Base-by-base conservation (phyloP, 768 basidiomycete genomes). In the Mrakia blollopis region DNA sequence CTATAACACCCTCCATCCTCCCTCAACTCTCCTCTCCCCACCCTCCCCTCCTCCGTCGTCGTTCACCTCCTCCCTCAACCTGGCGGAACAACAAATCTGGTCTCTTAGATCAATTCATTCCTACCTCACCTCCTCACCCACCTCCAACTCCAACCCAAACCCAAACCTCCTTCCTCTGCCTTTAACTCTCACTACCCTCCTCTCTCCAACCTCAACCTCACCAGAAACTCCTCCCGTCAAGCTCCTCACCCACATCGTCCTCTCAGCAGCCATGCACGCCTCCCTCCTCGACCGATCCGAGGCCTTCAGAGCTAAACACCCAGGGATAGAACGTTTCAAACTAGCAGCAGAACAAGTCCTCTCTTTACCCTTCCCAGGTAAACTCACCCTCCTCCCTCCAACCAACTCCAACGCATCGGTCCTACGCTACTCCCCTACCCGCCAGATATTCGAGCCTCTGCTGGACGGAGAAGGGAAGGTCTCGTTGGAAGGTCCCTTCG, bases 261-360 rank as follows among this genome's bases (percentile, higher is more conserved):
- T 90, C 9, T 98, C 94, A 16, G 91, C 92, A 2, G 87, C 90
- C 7, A 85, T 96, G 47, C 94, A 97, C 83, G 93, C 96, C 0
- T 86, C 89, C 39, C 92, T 97, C 76, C 87, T 98, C 50, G 57
- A 79, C 47, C 87, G 88, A 78, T 82, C 82, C 7, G 94, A 96
- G 82, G 84, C 81, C 10, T 86, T 97, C 75, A 88, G 94, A 25
- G 82, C 86, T 25, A 83, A 87, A 28, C 85, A 90, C 37, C 94
- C 94, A 7, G 89, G 91, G 11, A 84, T 93, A 44, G 93, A 93
- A 82, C 86, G 94, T 52, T 98, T 94, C 87, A 91, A 93, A 83
- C 84, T 91, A 50, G 94, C 96, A 3, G 95, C 94, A 3, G 84
- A 86, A 80, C 85, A 89, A 81, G 95, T 96, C 82, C 87, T 88